Base-by-base conservation (phyloP, 2,329 filamentous ascomycete species). In the Gliomastix tumulicola region DNA sequence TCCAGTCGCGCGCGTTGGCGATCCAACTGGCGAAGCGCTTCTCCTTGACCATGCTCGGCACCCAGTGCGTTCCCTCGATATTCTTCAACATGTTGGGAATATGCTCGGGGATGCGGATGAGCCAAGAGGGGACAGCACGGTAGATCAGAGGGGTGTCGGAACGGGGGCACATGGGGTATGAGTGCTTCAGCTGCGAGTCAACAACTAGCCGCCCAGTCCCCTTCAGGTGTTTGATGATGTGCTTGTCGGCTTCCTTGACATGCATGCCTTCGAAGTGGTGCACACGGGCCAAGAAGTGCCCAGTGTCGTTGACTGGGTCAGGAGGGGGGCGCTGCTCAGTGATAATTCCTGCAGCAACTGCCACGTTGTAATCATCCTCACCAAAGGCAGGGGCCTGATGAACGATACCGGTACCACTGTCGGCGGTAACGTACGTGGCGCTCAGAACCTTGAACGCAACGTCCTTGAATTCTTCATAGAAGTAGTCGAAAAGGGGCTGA, bases 81-180 rank as follows among this genome's bases (percentile, higher is more conserved):
- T 90, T 92, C 49, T 86, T 71, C n/a, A 96, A 69, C 82, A 97
- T 90, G 45, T 89, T 68, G 2, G 88, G 88, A 35, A 95, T 79
- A 48, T 88, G 84, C 41, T 84, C 76, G 15, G 82, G 77, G 32
- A 96, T 87, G 58, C 86, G 87, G 51, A 97, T 84, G 57, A 96
- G 96, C 90, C 90, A 97, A 1, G 88, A 88, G 8, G 89, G 86
- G 15, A 96, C 88, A 19, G 90, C 88, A 45, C 85, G 79, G 63
- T 94, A 92, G 49, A 97, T 95, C 43, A 97, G 72, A 21, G 88
- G 90, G 1, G 87, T 96, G 55, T 96, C 90, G n/a, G 88, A 95
- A 42, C 90, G 79, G 65, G 85, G 88, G 60, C 90, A 96, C 76
- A 90, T 90, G 16, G 88, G 88, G 59, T 95, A 94, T 50, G 86